Base-by-base conservation (phyloP, 2,329 filamentous ascomycete genomes). In the Xylaria sp. region DNA sequence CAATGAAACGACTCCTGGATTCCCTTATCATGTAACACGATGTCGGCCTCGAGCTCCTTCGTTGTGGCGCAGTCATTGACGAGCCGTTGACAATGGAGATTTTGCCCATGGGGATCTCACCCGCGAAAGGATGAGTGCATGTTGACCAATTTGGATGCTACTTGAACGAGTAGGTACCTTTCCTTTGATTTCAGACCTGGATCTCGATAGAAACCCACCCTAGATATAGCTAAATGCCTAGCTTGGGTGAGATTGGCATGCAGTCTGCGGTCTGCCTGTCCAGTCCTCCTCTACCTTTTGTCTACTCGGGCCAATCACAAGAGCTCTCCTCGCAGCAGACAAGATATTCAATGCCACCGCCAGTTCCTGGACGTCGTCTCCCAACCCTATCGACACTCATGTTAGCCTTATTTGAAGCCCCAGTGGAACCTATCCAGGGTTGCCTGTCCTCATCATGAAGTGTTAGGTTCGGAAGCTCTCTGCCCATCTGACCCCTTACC, bases 351-450 rank as follows among this genome's bases (percentile, higher is more conserved):
- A 51, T 49, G 55, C 52, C 35, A 23, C 19, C 47, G 7, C 34
- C 16, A 51, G 52, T 44, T 37, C 10, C 9, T 23, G 53, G 19
- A 10, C 39, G 18, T 57, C 11, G 18, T 53, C 16, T 57, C 16
- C 50, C 16, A 23, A 52, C 19, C 60, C 58, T 62, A 62, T 64
- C 48, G 18, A 60, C 9, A 19, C 47, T 50, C n/a, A 35, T 55
- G 62, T 54, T 35, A 62, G 62, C 62, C 60, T 52, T 57, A 46
- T 39, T 57, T 50, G 35, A 52, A 62, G 55, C 55, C 50, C 16
- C 19, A 18, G 34, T 59, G 54, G 39, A 37, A 51, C 44, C 53
- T 34, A 59, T 55, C 52, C 61, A 48, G 54, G 49, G 49, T 61
- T 61, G 51, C 52, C 37, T 50, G 18, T 35, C 37, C 50, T 37